Conservation (phyloP, 1,139 yeast genomes). For the Entelexis paramagnoliae region DNA sequence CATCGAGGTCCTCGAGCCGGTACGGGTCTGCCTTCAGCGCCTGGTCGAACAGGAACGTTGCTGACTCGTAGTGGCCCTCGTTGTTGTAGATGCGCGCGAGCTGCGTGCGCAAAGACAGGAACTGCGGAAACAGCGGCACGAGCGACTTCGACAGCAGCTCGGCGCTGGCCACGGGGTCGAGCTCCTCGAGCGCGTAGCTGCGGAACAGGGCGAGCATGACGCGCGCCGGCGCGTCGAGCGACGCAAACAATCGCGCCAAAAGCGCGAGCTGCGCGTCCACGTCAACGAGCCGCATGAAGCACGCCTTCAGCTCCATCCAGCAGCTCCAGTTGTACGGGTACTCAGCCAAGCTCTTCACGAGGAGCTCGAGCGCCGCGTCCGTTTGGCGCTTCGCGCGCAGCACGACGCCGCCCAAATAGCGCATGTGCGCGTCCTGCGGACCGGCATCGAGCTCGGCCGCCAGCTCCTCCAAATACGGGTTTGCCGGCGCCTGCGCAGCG, state of each 20-base stretch:
- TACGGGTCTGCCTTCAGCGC: conserved; percentile 71
- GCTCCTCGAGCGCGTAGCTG: conserved; percentile 16
- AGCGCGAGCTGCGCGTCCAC: conserved; percentile 20
- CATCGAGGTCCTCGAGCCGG: conserved; percentile 80
- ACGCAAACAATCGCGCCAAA: conserved; percentile 20
- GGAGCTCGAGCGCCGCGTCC: conserved; percentile 47
- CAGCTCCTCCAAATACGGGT: conserved; percentile 31
- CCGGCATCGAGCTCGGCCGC: conserved; percentile 29
- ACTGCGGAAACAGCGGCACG: conserved; percentile 50
- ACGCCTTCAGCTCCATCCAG: conserved; percentile 71
- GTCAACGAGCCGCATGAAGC: conserved; percentile 36
- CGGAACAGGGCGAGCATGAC: conserved; percentile 15
- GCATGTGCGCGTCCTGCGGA: conserved; percentile 42
- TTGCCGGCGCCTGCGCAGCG: conserved; percentile 26
- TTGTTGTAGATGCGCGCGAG: conserved; percentile 42
- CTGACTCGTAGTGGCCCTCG: conserved; percentile 41
- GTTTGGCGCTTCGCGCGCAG: conserved; percentile 53
- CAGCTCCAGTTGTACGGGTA: conserved; percentile 92
- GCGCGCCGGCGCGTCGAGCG: neutral
- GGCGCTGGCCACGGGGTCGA: conserved; percentile 16
- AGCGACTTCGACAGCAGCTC: conserved; percentile 24
- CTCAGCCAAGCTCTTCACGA: conserved; percentile 47
- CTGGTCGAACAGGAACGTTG: conserved; percentile 70
- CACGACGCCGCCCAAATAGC: conserved; percentile 54
- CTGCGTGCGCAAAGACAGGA: conserved; percentile 13